A percentile compares a stretch with the other conserved stretches of the same genome.
Evolutionary conservation across 2,329 filamentous ascomycete genomes (phyloP).

Genomic region (Massarina eburnea): DNA sequence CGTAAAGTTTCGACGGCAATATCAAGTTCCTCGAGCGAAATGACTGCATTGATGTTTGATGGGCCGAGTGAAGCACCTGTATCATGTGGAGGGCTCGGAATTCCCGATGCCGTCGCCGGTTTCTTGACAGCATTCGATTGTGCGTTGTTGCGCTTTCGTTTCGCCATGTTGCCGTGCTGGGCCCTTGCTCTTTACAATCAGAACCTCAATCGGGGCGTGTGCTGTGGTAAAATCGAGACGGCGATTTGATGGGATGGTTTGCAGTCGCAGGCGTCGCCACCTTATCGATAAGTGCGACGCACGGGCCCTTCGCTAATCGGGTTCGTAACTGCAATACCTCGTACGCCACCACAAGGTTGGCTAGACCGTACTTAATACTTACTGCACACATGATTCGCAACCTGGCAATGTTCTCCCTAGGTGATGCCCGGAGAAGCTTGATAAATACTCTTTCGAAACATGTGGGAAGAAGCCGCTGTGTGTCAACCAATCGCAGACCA

Average conservation of each 20-base stretch:
- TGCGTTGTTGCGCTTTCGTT: slow-evolving; percentile 1
- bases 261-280: too few species aligned
- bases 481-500: slow-evolving; percentile 2
- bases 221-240: too few species aligned
- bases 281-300: background rate
- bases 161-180: background rate
- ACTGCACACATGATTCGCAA: too few species aligned
- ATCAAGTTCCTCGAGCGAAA: slow-evolving; percentile 60
- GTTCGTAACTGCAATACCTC: too few species aligned
- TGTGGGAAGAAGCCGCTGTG: background rate
- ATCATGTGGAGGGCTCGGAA: background rate
- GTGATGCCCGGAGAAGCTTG: too few species aligned
- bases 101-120: background rate
- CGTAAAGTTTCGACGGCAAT: slow-evolving; percentile 66
- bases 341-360: too few species aligned
- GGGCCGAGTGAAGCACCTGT: background rate
- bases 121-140: background rate
- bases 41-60: background rate
- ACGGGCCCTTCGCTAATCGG: background rate
- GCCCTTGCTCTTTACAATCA: background rate
- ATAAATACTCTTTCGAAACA: too few species aligned
- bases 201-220: background rate
- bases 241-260: too few species aligned
- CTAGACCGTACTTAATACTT: too few species aligned
- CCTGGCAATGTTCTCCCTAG: too few species aligned